Percentiles rank a stretch among this genome's conserved stretches.
phyloP scores from a whole-genome alignment of 1,139 yeast genomes.

The Komagataea norvegica region DNA sequence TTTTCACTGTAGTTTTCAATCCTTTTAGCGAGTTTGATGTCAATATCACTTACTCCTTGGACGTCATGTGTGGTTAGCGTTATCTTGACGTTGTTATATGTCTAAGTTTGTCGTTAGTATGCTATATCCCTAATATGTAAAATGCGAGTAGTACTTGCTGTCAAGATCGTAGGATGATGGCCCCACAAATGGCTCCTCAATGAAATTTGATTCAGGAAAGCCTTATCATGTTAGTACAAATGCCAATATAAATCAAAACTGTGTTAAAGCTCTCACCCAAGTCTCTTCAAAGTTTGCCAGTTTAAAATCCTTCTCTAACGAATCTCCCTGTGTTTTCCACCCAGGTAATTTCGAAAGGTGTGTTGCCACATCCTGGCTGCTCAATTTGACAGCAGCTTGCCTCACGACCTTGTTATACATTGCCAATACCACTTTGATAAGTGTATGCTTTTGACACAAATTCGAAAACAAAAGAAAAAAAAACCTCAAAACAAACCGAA shows the following conservation, averaged over 20 bases:
- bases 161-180: slow-evolving; percentile 71
- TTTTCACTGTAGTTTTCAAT: slow-evolving; percentile 36
- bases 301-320: slow-evolving; percentile 33
- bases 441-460: slow-evolving; percentile 1
- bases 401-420: slow-evolving; percentile 32
- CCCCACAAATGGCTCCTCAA: slow-evolving; percentile 53
- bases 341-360: slow-evolving; percentile 2
- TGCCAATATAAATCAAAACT: not conserved
- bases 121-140: no score
- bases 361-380: not conserved
- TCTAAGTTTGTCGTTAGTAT: slow-evolving; percentile 17
- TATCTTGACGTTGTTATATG: slow-evolving; percentile 57
- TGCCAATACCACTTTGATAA: not conserved
- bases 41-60: slow-evolving; percentile 51
- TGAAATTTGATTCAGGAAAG: slow-evolving; percentile 58
- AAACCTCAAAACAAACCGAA: not conserved
- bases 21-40: slow-evolving; percentile 53
- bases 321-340: slow-evolving; percentile 2
- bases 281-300: slow-evolving; percentile 54
- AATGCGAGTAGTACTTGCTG: slow-evolving; percentile 22
- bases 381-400: slow-evolving; percentile 21
- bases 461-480: slow-evolving; percentile 6
- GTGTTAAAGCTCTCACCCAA: slow-evolving; percentile 35
- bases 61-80: slow-evolving; percentile 68
- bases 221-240: slow-evolving; percentile 21